Percentiles rank a stretch among this genome's conserved stretches.
These are phyloP conservation scores for Nephelium lappaceum DNA, from an alignment of 345 rosid species.

Conservation along the genomic window DNA sequence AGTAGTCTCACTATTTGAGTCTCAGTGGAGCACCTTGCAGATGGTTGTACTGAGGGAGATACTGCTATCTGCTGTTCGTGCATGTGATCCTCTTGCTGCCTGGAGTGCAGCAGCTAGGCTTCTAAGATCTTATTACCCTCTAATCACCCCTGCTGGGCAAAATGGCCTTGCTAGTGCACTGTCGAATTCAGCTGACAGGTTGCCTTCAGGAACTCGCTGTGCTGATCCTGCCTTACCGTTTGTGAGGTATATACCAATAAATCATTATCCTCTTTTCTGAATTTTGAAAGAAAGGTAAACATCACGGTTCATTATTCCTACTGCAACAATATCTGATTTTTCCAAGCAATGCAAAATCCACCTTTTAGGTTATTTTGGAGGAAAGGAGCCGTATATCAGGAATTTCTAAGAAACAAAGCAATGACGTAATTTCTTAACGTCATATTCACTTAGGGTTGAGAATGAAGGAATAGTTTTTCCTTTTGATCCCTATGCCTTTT, in stretches of 20 bases:
- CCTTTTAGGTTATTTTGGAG: neutral
- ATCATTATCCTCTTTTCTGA: neutral
- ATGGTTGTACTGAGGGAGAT: constrained; percentile 99
- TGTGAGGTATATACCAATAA: constrained; percentile 57
- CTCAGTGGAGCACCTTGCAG: constrained; percentile 99
- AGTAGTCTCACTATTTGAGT: constrained; percentile 83
- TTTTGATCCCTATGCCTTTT: neutral
- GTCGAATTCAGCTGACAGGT: constrained; percentile 81
- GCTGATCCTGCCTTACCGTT: constrained; percentile 99
- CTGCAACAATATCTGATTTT: neutral
- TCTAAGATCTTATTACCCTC: constrained; percentile 90
- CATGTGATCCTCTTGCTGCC: constrained; percentile 96
- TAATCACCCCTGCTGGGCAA: constrained; percentile 96
- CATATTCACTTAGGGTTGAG: neutral
- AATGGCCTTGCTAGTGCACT: constrained; percentile 96
- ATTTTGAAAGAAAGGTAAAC: neutral
- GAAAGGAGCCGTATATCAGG: neutral
- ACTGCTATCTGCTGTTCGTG: constrained; percentile 94
- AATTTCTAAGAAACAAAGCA: neutral
- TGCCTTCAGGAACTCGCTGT: constrained; percentile 95
- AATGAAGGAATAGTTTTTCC: neutral
- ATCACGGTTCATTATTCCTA: neutral
- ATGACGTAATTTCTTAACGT: neutral
- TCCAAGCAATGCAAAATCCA: neutral
- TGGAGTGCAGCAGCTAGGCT: constrained; percentile 99